Base-by-base conservation (phyloP, 495 filamentous ascomycete species). In the Thermothielavioides terrestris region DNA sequence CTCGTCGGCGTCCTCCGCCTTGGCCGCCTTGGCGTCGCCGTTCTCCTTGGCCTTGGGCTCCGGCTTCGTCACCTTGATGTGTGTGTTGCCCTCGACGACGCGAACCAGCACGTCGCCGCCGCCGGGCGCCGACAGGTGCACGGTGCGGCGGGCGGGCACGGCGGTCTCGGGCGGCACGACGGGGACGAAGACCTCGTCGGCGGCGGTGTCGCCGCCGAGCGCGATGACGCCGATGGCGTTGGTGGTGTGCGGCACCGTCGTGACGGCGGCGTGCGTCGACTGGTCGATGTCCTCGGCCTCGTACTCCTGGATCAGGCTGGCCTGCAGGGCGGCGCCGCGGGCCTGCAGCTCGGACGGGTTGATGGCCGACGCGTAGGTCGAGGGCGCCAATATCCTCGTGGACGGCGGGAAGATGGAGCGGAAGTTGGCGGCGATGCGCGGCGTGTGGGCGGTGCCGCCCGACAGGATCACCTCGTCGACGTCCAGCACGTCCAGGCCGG, bases 381-480 rank as follows among this genome's bases (percentile, higher is more conserved):
- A 80, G 9, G 92, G 91, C 7, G 92, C 86, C 49, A 92, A 77
- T 59, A 98, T 80, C 12, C 70, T 72, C 50, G 92, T 94, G 30
- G 74, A 78, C 52, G 79, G 75, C 34, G 89, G 83, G 83, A 97
- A 97, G 73, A 89, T 79, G 64, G 74, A 73, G 54, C 73, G 62
- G 46, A 94, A 67, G 55, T 88, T 80, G 53, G 76, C 68, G 35
- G 94, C 91, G 54, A 96, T 88, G 68, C 88, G 87, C 40, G 92
- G 94, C 8, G 88, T 96, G 76, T 98, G 92, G 6, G 89, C 85
- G 46, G 84, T 84, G 61, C 92, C 92, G 53, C 92, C 92, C 8
- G 88, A 86, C 42, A 96, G 82, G 63, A 98, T 89, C 46, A 98
- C 84, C 77, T 95, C 88, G 56, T 95, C 85, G 37, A 98, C 82